Percentiles rank a stretch among this genome's conserved stretches.
Evolutionary conservation across 345 rosid species (phyloP).

Genomic region (Eucalyptus brandiana): DNA sequence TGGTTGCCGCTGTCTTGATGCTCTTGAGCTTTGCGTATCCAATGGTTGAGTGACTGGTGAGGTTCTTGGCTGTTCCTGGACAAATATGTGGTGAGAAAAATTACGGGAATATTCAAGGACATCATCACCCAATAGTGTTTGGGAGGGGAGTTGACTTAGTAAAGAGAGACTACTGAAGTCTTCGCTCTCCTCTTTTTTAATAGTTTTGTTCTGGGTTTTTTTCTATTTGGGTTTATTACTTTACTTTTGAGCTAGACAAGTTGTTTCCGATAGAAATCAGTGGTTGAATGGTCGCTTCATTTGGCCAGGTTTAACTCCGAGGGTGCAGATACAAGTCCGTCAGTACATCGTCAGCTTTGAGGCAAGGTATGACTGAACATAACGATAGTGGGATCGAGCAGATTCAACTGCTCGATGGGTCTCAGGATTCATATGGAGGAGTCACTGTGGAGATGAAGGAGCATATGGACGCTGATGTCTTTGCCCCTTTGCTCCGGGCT

Average conservation of each 20-base stretch:
- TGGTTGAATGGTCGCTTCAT: not conserved
- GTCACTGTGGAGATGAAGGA: slow-evolving; percentile 24
- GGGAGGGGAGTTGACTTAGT: not conserved
- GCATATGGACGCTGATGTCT: slow-evolving; percentile 23
- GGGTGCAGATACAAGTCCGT: not conserved
- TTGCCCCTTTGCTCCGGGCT: slow-evolving; percentile 28
- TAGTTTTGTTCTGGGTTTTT: not conserved
- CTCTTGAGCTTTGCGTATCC: not conserved
- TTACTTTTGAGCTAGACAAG: not conserved
- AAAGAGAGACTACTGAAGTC: not conserved
- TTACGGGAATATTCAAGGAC: not conserved
- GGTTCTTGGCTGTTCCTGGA: not conserved
- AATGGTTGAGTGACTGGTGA: not conserved
- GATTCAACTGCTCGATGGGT: slow-evolving; percentile 18
- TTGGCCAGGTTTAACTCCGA: not conserved
- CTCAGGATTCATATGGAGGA: slow-evolving; percentile 40
- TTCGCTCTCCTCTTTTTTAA: not conserved
- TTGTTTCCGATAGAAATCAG: not conserved
- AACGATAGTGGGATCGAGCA: not conserved
- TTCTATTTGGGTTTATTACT: not conserved
- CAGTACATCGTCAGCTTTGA: not conserved
- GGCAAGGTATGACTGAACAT: not conserved
- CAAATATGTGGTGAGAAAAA: not conserved
- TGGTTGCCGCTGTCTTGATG: not conserved
- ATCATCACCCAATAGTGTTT: not conserved